phyloP scores from a whole-genome alignment of 2,329 filamentous ascomycete genomes.

The Trichoderma sp. region DNA sequence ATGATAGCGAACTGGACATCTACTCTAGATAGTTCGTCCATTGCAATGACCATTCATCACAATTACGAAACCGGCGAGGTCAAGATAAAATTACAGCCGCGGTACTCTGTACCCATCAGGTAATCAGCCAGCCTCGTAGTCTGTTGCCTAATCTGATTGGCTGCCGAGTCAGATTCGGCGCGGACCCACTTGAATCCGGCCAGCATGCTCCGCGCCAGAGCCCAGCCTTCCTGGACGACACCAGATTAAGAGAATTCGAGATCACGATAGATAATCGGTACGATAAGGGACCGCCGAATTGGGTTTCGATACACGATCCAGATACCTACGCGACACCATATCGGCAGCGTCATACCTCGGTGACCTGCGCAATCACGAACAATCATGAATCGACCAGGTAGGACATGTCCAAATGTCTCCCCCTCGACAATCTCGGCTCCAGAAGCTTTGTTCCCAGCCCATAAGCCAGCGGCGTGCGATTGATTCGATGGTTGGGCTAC shows the following conservation, averaged over 20 bases:
- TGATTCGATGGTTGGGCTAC: neutral
- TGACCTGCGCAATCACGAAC: constrained; percentile 37
- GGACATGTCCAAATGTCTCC: constrained; percentile 34
- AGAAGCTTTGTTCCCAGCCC: constrained; percentile 12
- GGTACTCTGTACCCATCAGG: neutral
- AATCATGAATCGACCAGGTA: constrained; percentile 67
- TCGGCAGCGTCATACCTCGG: constrained; percentile 26
- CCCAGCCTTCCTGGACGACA: constrained; percentile 36
- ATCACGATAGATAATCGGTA: constrained; percentile 19
- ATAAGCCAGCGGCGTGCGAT: neutral
- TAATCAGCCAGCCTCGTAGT: constrained; percentile 24
- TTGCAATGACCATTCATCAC: neutral
- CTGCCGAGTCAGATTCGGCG: constrained; percentile 37
- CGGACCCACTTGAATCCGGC: constrained; percentile 48
- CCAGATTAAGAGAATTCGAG: constrained; percentile 24
- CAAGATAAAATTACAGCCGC: neutral
- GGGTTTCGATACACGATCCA: constrained; percentile 31
- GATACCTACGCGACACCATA: constrained; percentile 30
- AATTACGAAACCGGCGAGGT: neutral
- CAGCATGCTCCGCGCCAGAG: constrained; percentile 36
- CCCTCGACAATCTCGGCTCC: constrained; percentile 25
- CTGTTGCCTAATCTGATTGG: constrained; percentile 37
- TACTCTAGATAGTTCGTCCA: neutral
- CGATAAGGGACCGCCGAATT: constrained; percentile 27
- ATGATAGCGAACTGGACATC: neutral